Evolutionary conservation across 2,329 filamentous ascomycete species (phyloP), one percentile per base, ranked within the genome.

Genomic region (Colletotrichum tropicale): DNA sequence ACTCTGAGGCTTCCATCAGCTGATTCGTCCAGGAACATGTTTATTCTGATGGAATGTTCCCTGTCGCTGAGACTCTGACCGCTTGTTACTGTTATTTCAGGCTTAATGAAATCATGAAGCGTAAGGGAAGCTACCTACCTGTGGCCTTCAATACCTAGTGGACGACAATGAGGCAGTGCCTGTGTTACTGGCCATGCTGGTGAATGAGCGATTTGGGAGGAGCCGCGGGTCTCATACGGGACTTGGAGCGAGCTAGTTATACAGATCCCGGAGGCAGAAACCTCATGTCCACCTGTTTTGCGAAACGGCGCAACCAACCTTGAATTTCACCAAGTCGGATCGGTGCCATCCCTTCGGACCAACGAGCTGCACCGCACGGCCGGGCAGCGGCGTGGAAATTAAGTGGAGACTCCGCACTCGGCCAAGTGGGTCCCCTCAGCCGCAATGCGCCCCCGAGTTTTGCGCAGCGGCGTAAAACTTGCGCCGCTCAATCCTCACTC

Each of bases 381-480:
- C 66, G 66, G 66, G 16, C 66, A 60, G 38, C 66, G 66, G 66
- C 66, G 66, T 18, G 32, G 34, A 68, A 26, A 58, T 66, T 66
- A 52, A 26, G 62, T 66, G 62, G 62, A 24, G 58, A 21, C 16
- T n/a, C 38, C 62, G 62, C 28, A 43, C 30, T 60, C 55, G 67
- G 56, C 34, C 34, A 61, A 34, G 67, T 70, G 67, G 67, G 38
- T 32, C 58, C 43, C 34, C 18, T 52, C 43, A 61, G 70, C 48
- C 61, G 52, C 70, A 66, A 16, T 60, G 34, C 62, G 62, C 32
- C 71, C 55, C 43, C 64, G 64, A 73, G 64, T 75, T 75, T 58
- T 75, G 60, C 73, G 73, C 64, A 64, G 70, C 64, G 21, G 73
- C 73, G 73, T 15, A 75, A 64, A 75, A 73, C 70, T 32, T 68